Evolutionary conservation across 2,329 filamentous ascomycete species (phyloP).

Genomic region (Alternaria solani): DNA sequence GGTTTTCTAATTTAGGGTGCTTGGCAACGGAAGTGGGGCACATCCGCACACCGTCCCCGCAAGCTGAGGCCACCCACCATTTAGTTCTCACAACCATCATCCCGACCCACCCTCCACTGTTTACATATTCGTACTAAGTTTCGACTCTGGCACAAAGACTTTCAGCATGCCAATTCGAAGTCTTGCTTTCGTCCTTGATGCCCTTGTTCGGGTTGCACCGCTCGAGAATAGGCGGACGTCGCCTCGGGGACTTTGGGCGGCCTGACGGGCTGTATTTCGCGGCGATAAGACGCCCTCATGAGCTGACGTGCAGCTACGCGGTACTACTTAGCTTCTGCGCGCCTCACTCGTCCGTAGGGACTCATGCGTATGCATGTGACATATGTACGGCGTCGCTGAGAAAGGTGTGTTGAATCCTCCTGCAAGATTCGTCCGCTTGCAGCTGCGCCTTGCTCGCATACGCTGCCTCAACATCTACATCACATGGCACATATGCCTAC

Average conservation of each 20-base stretch:
- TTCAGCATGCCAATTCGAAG: not conserved
- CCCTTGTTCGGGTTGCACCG: not conserved
- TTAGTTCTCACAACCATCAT: no score
- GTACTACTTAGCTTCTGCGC: not conserved
- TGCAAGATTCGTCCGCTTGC: not conserved
- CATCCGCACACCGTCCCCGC: no score
- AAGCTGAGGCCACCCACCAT: no score
- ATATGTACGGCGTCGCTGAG: not conserved
- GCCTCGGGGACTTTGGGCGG: not conserved
- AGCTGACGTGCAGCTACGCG: not conserved
- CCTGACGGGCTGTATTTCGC: not conserved
- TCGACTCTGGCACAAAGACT: no score
- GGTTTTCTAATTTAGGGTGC: no score
- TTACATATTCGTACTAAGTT: no score
- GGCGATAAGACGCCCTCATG: not conserved
- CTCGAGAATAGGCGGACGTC: not conserved
- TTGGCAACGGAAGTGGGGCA: no score
- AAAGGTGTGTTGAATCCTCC: not conserved
- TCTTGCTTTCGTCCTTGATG: not conserved
- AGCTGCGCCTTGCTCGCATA: not conserved
- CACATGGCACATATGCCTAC: not conserved
- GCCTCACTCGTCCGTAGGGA: not conserved
- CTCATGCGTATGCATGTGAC: not conserved
- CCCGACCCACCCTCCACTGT: no score
- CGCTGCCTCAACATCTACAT: not conserved